Evolutionary conservation across 2,329 filamentous ascomycete species (phyloP).

Genomic region (Madurella mycetomatis): DNA sequence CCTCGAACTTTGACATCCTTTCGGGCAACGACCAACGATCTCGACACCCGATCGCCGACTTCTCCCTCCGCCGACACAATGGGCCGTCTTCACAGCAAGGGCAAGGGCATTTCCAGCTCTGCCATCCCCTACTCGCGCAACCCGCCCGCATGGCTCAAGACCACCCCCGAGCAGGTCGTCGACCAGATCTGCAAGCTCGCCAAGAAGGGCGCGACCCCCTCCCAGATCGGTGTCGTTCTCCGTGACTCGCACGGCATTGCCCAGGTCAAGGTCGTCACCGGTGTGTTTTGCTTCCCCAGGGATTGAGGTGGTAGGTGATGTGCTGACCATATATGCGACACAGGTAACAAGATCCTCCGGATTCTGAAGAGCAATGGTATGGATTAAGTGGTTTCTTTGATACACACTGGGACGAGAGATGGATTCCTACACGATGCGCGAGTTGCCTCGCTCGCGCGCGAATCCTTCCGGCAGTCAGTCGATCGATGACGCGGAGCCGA

Average conservation of each 20-base stretch:
- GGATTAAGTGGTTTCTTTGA: constrained; percentile 42
- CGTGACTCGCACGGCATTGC: constrained; percentile 97
- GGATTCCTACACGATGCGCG: constrained; percentile 4
- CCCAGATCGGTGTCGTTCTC: constrained; percentile 98
- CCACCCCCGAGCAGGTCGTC: constrained; percentile 95
- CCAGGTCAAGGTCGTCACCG: constrained; percentile 95
- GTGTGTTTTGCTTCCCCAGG: constrained; percentile 51
- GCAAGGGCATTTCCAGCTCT: constrained; percentile 97
- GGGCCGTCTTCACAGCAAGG: constrained; percentile 98
- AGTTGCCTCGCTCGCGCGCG: constrained; percentile 4
- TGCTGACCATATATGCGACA: constrained; percentile 35
- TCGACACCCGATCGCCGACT: constrained; percentile 26
- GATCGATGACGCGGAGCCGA: too few species aligned
- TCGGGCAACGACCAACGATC: constrained; percentile 18
- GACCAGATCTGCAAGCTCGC: constrained; percentile 99
- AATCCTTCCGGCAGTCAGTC: background rate
- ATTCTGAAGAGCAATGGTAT: constrained; percentile 98
- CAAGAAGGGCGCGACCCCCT: constrained; percentile 97
- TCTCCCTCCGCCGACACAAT: constrained; percentile 54
- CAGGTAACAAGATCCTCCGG: constrained; percentile 99
- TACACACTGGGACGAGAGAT: constrained; percentile 23
- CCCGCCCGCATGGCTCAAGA: constrained; percentile 94
- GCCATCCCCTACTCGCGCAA: constrained; percentile 96
- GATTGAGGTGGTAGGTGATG: background rate
- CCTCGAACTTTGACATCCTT: constrained; percentile 8